A percentile compares a stretch with the other conserved stretches of the same genome.
phyloP scores from a whole-genome alignment of 2,329 filamentous ascomycete genomes.

The Ophiostoma piceae region DNA sequence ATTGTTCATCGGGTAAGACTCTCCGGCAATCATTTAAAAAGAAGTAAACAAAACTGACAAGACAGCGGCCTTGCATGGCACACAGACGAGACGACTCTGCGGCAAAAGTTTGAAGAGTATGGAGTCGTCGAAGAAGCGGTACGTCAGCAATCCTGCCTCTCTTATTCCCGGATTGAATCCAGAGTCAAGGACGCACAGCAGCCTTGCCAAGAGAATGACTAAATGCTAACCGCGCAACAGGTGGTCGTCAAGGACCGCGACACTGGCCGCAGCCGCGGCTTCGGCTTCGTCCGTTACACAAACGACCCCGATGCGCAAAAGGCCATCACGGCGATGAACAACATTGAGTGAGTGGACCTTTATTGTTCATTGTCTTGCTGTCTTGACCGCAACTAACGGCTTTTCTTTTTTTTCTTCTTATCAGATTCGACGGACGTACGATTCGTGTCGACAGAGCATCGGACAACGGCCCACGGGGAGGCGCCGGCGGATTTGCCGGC shows the following conservation, averaged over 20 bases:
- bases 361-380: not conserved
- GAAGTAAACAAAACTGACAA: not conserved
- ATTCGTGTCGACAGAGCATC: slow-evolving; percentile 96
- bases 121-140: slow-evolving; percentile 92
- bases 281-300: slow-evolving; percentile 89
- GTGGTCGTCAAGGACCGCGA: slow-evolving; percentile 97
- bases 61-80: slow-evolving; percentile 93
- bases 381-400: slow-evolving; percentile 17
- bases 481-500: slow-evolving; percentile 38
- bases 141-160: slow-evolving; percentile 41
- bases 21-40: not conserved
- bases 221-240: slow-evolving; percentile 41
- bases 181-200: not conserved
- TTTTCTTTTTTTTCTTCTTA: slow-evolving; percentile 23
- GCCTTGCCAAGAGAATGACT: not conserved
- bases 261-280: slow-evolving; percentile 92
- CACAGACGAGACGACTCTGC: slow-evolving; percentile 82
- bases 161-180: not conserved
- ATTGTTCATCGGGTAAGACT: slow-evolving; percentile 72
- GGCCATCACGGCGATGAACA: slow-evolving; percentile 77
- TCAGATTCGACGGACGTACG: slow-evolving; percentile 64
- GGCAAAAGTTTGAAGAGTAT: slow-evolving; percentile 88
- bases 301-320: slow-evolving; percentile 69
- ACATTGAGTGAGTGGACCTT: slow-evolving; percentile 69
- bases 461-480: slow-evolving; percentile 62